Evolutionary conservation across 768 basidiomycete species (phyloP).

Genomic region (Exidia glandulosa): DNA sequence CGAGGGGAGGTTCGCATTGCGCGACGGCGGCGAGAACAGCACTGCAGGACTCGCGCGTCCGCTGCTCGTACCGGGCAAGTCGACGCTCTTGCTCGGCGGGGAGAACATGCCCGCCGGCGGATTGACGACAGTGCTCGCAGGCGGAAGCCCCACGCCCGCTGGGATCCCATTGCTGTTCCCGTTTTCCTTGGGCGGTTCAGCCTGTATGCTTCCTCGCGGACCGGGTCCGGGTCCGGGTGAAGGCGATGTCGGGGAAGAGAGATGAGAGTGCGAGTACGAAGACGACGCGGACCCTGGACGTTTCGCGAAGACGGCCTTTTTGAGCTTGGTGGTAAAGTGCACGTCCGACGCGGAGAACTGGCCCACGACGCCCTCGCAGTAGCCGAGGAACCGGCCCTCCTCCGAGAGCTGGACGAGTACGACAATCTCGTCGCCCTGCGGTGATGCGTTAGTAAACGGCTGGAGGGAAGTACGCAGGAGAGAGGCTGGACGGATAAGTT

Average conservation of each 20-base stretch:
- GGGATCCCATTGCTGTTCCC: background rate
- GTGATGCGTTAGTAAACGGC: conserved; percentile 1
- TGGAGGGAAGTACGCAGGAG: too few relatives aligned
- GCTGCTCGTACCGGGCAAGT: too few relatives aligned
- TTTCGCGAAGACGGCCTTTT: conserved; percentile 71
- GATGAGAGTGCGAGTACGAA: background rate
- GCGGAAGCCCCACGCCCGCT: background rate
- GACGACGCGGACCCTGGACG: conserved; percentile 22
- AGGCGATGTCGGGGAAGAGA: background rate
- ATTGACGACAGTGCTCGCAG: background rate
- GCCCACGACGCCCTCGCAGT: conserved; percentile 81
- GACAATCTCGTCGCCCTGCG: conserved; percentile 66
- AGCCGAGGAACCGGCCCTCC: conserved; percentile 56
- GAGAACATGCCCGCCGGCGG: background rate
- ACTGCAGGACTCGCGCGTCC: too few relatives aligned
- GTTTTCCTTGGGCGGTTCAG: background rate
- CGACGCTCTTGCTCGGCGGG: background rate
- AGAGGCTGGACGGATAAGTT: too few relatives aligned
- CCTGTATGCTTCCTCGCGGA: background rate
- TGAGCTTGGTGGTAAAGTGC: conserved; percentile 60
- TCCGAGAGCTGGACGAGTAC: conserved; percentile 61
- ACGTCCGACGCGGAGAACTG: conserved; percentile 56
- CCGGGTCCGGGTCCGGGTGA: background rate
- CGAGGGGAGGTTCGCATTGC: background rate
- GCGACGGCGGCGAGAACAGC: background rate